These are phyloP conservation scores for Kwoniella newhampshirensis DNA, from an alignment of 768 basidiomycete genomes.

Conservation along the genomic window DNA sequence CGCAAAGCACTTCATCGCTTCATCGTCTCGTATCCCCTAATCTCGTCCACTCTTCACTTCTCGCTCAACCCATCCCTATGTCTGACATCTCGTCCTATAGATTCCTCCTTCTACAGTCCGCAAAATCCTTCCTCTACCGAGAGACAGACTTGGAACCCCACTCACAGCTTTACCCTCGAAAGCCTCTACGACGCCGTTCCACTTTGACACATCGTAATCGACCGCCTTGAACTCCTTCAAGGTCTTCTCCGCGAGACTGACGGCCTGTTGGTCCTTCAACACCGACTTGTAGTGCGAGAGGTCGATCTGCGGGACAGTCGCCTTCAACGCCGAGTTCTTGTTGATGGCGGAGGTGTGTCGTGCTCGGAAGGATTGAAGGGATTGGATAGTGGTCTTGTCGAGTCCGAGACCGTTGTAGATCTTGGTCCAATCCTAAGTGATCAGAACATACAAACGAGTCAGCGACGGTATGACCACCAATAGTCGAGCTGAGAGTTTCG, in stretches of 20 bases:
- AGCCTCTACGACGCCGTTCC: constrained; percentile 91
- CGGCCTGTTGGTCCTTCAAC: constrained; percentile 86
- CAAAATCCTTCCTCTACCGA: too few species aligned
- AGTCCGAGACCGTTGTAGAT: constrained; percentile 54
- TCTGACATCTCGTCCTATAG: too few species aligned
- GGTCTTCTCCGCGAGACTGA: constrained; percentile 88
- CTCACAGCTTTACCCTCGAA: constrained; percentile 94
- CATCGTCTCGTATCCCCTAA: too few species aligned
- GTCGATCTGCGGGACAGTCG: constrained; percentile 73
- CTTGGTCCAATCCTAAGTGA: constrained; percentile 52
- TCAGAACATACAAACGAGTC: not conserved
- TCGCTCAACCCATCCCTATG: too few species aligned
- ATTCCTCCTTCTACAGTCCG: too few species aligned
- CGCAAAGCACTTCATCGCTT: too few species aligned
- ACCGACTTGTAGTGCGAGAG: constrained; percentile 85
- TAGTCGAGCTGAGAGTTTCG: too few species aligned
- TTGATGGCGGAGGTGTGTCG: constrained; percentile 75
- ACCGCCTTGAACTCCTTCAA: constrained; percentile 88
- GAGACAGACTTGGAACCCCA: constrained; percentile 33
- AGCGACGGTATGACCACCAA: not conserved
- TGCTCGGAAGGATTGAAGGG: constrained; percentile 94
- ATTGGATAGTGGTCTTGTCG: constrained; percentile 73
- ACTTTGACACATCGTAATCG: constrained; percentile 83
- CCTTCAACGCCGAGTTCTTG: constrained; percentile 46
- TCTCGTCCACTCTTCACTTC: too few species aligned